Base-by-base conservation (phyloP, 2,329 filamentous ascomycete genomes). In the Aaosphaeria arxii region DNA sequence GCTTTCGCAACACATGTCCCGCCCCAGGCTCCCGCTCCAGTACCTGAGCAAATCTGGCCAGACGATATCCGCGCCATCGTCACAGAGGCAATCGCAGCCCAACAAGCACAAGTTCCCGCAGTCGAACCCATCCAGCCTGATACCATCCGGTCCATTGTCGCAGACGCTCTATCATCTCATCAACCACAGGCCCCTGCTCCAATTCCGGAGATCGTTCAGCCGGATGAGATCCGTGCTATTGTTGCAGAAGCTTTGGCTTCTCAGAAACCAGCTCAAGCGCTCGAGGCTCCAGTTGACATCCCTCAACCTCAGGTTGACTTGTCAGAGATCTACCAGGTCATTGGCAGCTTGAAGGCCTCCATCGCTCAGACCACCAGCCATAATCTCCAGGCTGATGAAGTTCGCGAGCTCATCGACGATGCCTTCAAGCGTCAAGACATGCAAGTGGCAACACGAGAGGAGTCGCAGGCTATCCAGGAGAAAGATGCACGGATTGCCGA, bases 71-170 rank as follows among this genome's bases (percentile, higher is more conserved):
- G 72, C 51, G 58, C 63, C 17, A 71, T 73, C 38, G 65, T 78
- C 9, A 67, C 89, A 7, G 83, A 88, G 57, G 87, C 86, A 1
- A 71, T 96, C 30, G 66, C 72, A 13, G 64, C 72, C 41, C 74
- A 71, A 40, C 35, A 42, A 44, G 17, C 17, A 24, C 17, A 24
- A 24, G 17, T 24, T 24, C 50, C 53, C 24, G 50, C 43, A 31
- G 30, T 46, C 11, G 59, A 63, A 30, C 46, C 54, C 3, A 42
- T 64, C 29, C 56, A 60, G 7, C 57, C 59, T 35, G 63, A 65
- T 39, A 51, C 48, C 4, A 59, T 66, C 24, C 57, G 62, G 7
- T 53, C 61, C 1, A 62, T 67, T 30, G 46, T 67, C 30, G 53
- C 58, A 11, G 64, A 67, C 30, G 61, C 61, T 9, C 49, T 67